Conservation (phyloP, 352 stramenopile genomes). For the Pythium grandisporangium region DNA sequence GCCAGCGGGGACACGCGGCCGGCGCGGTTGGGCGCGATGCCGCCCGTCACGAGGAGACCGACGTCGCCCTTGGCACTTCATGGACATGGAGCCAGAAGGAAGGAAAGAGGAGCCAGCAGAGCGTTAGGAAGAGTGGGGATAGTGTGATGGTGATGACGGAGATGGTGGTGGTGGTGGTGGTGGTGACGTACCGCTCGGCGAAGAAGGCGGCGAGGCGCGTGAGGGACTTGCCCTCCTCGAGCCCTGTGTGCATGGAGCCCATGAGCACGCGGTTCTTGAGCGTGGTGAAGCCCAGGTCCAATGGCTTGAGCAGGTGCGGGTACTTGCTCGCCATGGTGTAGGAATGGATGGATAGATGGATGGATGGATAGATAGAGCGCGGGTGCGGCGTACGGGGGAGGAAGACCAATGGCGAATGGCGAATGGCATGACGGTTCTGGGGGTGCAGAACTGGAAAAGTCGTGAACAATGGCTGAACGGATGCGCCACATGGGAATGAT, state of each 20-base stretch:
- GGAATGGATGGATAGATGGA: background rate
- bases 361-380: no score
- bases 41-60: conserved; percentile 92
- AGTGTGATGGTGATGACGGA: no score
- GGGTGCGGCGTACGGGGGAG: no score
- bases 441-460: no score
- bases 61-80: conserved; percentile 84
- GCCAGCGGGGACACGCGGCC: conserved; percentile 91
- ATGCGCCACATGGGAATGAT: no score
- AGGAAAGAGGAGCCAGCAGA: no score
- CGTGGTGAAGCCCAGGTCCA: conserved; percentile 75
- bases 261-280: conserved; percentile 86
- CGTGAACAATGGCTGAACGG: no score
- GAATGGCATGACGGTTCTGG: no score
- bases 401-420: no score
- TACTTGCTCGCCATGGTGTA: conserved; percentile 52
- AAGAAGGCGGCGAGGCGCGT: conserved; percentile 92
- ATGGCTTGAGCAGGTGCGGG: conserved; percentile 57
- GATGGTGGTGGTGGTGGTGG: no score
- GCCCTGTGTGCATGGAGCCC: conserved; percentile 90
- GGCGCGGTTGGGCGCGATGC: conserved; percentile 90
- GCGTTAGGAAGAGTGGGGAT: no score
- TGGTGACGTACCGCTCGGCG: conserved; percentile 67
- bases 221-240: conserved; percentile 78
- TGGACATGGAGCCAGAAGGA: no score